Conservation (phyloP, 805 yeast genomes). For the Grigorovia jiainica region DNA sequence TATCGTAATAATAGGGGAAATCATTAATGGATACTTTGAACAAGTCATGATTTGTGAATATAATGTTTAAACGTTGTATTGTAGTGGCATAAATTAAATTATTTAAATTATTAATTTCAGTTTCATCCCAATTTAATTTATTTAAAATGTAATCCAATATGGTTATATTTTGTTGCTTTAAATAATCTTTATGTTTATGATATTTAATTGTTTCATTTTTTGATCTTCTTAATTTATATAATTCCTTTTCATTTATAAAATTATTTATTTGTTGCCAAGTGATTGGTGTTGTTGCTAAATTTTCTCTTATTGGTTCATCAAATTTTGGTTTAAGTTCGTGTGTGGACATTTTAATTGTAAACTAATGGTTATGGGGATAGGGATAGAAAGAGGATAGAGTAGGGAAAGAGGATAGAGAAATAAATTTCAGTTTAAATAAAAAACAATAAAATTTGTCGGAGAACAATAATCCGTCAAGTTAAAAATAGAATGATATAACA, state of each 20-base stretch:
- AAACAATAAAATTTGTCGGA: neutral
- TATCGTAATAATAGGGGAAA: conserved; percentile 57
- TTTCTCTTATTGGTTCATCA: conserved; percentile 2
- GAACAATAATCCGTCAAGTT: neutral
- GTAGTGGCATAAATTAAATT: conserved; percentile 12
- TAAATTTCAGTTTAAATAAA: neutral
- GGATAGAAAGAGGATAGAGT: too few species aligned
- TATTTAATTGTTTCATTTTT: conserved; percentile 36
- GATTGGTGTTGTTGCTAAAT: conserved; percentile 15
- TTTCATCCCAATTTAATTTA: conserved; percentile 43
- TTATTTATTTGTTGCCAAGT: conserved; percentile 37
- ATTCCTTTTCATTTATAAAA: conserved; percentile 33
- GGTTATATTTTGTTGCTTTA: conserved; percentile 30
- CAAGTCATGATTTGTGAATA: conserved; percentile 26
- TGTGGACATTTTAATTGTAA: neutral
- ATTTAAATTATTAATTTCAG: conserved; percentile 16
- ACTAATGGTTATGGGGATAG: neutral
- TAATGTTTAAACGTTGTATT: conserved; percentile 15
- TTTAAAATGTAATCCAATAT: conserved; percentile 42
- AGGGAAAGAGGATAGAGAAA: neutral
- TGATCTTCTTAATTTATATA: conserved; percentile 43
- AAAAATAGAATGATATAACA: neutral
- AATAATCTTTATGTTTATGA: conserved; percentile 34
- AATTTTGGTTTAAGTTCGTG: neutral
- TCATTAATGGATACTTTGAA: conserved; percentile 42